Evolutionary conservation across 176 grass and related monocot genomes (phyloP).

Genomic region (Metroxylon sagu): DNA sequence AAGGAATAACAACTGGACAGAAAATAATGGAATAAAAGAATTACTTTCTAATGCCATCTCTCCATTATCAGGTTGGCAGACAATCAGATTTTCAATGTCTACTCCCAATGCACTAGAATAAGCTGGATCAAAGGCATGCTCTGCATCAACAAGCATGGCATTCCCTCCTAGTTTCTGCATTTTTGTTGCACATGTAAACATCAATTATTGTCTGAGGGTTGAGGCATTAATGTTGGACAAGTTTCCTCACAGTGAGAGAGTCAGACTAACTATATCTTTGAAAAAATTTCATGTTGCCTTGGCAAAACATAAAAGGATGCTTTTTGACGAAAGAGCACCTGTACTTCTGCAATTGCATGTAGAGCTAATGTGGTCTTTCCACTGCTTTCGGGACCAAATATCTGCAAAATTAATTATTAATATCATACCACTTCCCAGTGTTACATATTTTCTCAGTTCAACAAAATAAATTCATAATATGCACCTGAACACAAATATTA

Average conservation of each 20-base stretch:
- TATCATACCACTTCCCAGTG: too few species aligned
- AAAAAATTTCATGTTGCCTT: too few species aligned
- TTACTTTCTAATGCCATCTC: slow-evolving; percentile 99
- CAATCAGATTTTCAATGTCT: slow-evolving; percentile 97
- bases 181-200: background rate
- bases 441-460: too few species aligned
- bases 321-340: slow-evolving; percentile 34
- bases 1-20: too few species aligned
- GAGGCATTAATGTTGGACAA: too few species aligned
- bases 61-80: slow-evolving; percentile 95
- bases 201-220: too few species aligned
- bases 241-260: too few species aligned
- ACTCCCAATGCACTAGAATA: slow-evolving; percentile 93
- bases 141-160: slow-evolving; percentile 98
- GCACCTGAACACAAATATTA: too few species aligned
- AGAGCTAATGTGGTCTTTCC: slow-evolving; percentile 95
- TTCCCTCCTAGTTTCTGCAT: slow-evolving; percentile 93
- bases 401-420: slow-evolving; percentile 25
- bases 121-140: slow-evolving; percentile 96
- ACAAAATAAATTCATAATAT: too few species aligned
- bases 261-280: too few species aligned
- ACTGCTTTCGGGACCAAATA: slow-evolving; percentile 93
- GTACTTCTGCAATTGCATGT: slow-evolving; percentile 95
- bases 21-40: background rate
- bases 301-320: too few species aligned